Evolutionary conservation across 495 filamentous ascomycete species (phyloP).

Genomic region (Barbatosphaeria neglecta): DNA sequence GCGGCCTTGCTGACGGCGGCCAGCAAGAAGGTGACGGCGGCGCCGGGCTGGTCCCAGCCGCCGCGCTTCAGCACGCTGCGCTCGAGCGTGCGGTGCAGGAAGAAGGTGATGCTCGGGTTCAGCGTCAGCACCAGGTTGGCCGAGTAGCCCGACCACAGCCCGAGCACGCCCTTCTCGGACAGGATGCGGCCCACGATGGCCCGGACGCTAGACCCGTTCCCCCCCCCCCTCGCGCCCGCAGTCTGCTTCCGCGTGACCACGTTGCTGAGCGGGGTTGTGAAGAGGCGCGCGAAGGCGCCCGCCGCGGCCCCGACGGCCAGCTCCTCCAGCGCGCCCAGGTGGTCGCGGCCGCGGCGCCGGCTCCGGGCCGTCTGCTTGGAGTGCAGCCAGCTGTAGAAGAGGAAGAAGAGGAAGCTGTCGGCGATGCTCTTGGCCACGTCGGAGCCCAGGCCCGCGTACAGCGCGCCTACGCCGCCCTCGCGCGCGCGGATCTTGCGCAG

Average conservation of each 20-base stretch:
- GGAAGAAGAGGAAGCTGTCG: slow-evolving; percentile 76
- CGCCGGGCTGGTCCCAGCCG: slow-evolving; percentile 39
- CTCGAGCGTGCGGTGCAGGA: slow-evolving; percentile 63
- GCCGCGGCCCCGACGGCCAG: slow-evolving; percentile 66
- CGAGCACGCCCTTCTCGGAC: slow-evolving; percentile 52
- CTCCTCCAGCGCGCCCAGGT: slow-evolving; percentile 58
- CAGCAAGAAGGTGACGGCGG: slow-evolving; percentile 44
- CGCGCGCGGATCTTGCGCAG: slow-evolving; percentile 57
- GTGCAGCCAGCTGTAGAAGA: slow-evolving; percentile 60
- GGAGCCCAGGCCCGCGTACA: slow-evolving; percentile 63
- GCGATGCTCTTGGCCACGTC: slow-evolving; percentile 63
- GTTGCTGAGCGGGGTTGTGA: slow-evolving; percentile 74
- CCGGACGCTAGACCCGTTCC: slow-evolving; percentile 5
- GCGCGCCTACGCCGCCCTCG: slow-evolving; percentile 56
- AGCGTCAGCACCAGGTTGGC: slow-evolving; percentile 69
- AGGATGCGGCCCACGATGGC: slow-evolving; percentile 48
- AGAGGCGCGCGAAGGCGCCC: slow-evolving; percentile 62
- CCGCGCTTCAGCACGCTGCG: slow-evolving; percentile 40
- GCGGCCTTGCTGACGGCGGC: slow-evolving; percentile 73
- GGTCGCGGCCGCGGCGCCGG: slow-evolving; percentile 21
- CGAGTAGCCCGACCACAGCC: slow-evolving; percentile 88
- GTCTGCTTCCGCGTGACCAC: slow-evolving; percentile 77
- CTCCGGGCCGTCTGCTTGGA: slow-evolving; percentile 30
- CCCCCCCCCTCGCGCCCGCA: slow-evolving; percentile 32
- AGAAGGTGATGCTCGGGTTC: slow-evolving; percentile 80